Evolutionary conservation across 1,139 yeast species (phyloP), one percentile per base, ranked within the genome.

Genomic region (Lodderomyces beijingensis): DNA sequence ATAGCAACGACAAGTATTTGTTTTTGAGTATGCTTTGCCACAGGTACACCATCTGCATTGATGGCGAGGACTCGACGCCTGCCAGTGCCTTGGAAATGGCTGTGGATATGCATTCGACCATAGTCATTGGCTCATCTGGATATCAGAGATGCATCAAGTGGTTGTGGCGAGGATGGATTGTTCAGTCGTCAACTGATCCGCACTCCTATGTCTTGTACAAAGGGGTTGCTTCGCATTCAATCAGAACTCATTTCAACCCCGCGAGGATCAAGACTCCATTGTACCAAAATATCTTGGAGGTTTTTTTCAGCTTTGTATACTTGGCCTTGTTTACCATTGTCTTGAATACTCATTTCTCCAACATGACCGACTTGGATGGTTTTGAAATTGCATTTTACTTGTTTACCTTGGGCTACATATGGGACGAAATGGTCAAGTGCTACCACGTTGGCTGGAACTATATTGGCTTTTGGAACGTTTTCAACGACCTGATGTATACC

Each of bases 141-240:
- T 87, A 77, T 54, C 95, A 87, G 55, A 63, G 95, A 37, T 85
- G 95, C 60, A 74, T 85, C 50, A 79, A 80, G 45, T 87, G 95
- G 95, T 58, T 87, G 34, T 87, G 96, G 96, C 65, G 89, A 39
- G 96, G 96, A 14, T 86, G 95, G 95, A 83, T 87, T 40, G 70
- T 83, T 28, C 95, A 86, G 56, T 74, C 83, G 25, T 73, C 77
- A n/a, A 56, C 54, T 12, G 85, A 84, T 49, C 87, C 93, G 7
- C 72, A 76, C 22, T 72, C 77, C 14, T 87, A 82, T 47, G 79
- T 77, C 22, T 50, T 79, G 40, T 85, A 81, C 53, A 70, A 69
- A 36, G 78, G 77, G 2, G 74, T 77, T 13, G 68, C 78, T 1
- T 75, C 80, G 17, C 65, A 77, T 4, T 62, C 70, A 13, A 61